phyloP scores from a whole-genome alignment of 495 filamentous ascomycete genomes.

The Hypoxylon intermedium region DNA sequence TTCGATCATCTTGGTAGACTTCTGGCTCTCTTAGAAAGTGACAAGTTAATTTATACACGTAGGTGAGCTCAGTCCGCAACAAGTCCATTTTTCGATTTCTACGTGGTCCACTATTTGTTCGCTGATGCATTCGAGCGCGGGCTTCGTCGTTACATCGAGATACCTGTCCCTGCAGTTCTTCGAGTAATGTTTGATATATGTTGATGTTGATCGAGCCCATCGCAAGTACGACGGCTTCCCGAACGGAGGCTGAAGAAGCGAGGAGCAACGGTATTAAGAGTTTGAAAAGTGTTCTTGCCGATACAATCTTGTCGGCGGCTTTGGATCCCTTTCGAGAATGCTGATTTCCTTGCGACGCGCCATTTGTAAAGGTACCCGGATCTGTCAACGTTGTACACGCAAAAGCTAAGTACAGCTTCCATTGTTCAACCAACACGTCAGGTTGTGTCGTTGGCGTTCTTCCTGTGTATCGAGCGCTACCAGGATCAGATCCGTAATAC shows the following conservation, averaged over 20 bases:
- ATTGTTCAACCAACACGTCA: conserved; percentile 92
- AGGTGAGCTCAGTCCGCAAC: conserved; percentile 90
- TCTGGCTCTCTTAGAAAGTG: conserved; percentile 83
- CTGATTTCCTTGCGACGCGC: conserved; percentile 66
- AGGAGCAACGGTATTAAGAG: conserved; percentile 88
- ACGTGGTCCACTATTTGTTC: conserved; percentile 75
- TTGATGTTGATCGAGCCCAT: conserved; percentile 94
- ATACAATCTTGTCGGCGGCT: conserved; percentile 82
- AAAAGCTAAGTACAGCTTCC: conserved; percentile 97
- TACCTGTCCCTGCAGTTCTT: conserved; percentile 86
- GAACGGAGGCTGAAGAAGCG: conserved; percentile 73
- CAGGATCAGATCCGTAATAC: conserved; percentile 58
- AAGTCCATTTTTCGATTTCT: conserved; percentile 82
- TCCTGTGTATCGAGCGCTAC: conserved; percentile 54
- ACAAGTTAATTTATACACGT: conserved; percentile 93
- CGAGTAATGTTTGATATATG: conserved; percentile 90
- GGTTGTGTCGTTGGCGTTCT: conserved; percentile 75
- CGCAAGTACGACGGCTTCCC: conserved; percentile 89
- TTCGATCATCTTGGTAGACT: conserved; percentile 89
- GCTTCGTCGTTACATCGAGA: conserved; percentile 82
- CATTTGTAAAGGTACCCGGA: conserved; percentile 71
- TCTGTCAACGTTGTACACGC: conserved; percentile 95
- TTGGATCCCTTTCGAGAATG: conserved; percentile 87
- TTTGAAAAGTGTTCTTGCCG: conserved; percentile 85
- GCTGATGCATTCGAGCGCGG: conserved; percentile 83